phyloP scores from a whole-genome alignment of 139 green algal genomes.

The Dunaliella primolecta region DNA sequence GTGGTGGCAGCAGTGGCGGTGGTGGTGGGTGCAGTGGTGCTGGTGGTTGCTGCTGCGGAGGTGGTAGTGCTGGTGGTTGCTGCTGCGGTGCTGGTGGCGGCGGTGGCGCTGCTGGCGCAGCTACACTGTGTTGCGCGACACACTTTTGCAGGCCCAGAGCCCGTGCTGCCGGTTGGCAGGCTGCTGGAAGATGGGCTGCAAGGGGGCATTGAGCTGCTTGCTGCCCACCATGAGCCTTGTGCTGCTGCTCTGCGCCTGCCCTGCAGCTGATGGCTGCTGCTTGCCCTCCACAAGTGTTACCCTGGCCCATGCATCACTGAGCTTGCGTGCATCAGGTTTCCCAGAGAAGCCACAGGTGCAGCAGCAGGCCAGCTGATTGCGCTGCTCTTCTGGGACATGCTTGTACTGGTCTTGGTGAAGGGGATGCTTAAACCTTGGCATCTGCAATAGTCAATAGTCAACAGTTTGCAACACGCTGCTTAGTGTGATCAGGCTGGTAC shows the following conservation, averaged over 20 bases:
- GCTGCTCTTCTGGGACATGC: neutral
- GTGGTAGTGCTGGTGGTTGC: too few species aligned
- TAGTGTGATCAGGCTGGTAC: too few species aligned
- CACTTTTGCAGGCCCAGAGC: too few species aligned
- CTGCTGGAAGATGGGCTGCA: too few species aligned
- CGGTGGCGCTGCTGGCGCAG: too few species aligned
- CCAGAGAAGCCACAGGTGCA: neutral
- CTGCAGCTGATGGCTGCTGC: neutral
- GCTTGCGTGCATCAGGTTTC: neutral
- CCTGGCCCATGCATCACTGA: neutral
- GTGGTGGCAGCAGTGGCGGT: too few species aligned
- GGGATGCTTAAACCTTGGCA: neutral
- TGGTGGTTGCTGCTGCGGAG: too few species aligned
- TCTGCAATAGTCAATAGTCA: neutral
- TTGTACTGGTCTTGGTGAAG: neutral
- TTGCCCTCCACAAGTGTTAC: neutral
- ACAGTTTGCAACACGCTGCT: neutral
- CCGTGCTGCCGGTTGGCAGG: too few species aligned
- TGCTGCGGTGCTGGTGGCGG: too few species aligned
- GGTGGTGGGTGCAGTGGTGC: too few species aligned
- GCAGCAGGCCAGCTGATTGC: neutral
- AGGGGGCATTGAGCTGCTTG: too few species aligned
- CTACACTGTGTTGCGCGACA: too few species aligned
- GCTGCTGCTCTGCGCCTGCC: neutral
- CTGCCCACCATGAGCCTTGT: neutral